Evolutionary conservation across 768 basidiomycete species (phyloP), one percentile per base, ranked within the genome.

Genomic region (Collybiopsis confluens): DNA sequence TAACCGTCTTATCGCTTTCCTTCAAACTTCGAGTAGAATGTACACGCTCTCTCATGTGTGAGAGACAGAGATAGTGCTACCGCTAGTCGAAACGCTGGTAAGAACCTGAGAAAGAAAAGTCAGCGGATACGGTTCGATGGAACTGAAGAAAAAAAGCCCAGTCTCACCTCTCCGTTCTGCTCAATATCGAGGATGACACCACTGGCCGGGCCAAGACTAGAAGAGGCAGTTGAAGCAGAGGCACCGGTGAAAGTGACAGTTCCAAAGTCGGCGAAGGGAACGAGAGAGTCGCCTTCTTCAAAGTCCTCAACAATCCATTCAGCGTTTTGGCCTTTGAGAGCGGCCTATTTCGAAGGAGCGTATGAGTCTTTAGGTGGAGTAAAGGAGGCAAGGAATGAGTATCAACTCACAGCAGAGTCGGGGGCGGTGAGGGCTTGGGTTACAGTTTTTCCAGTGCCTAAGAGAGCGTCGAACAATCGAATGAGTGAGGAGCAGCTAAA

Each of bases 211-310:
- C 59, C 59, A 16, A 59, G 55, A 40, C 50, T 55, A 52, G 67
- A 67, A n/a, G 64, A 61, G 27, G 36, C 18, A 13, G 63, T 64
- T 4, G 57, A 59, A 3, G 70, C 70, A n/a, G 56, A 53, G 21
- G 68, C 69, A 48, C 58, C 59, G 33, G 64, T 69, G 62, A 73
- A 73, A 33, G 65, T 67, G 58, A 71, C 68, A 24, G 67, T 67
- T 59, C 68, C 68, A 42, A 68, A 73, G 68, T 71, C 66, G 40
- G 71, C 66, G 52, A 73, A 66, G 23, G 68, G 66, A n/a, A 73
- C 71, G 10, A 63, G 36, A 16, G 7, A 16, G 36, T 44, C 30
- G n/a, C 36, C 45, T 26, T 45, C 43, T 24, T 54, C 53, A 18
- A 54, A 54, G 44, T 54, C 53, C n/a, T 43, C 52, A 26, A 50